Base-by-base conservation (phyloP, 306 rosid species). In the Cicer yamashitae region DNA sequence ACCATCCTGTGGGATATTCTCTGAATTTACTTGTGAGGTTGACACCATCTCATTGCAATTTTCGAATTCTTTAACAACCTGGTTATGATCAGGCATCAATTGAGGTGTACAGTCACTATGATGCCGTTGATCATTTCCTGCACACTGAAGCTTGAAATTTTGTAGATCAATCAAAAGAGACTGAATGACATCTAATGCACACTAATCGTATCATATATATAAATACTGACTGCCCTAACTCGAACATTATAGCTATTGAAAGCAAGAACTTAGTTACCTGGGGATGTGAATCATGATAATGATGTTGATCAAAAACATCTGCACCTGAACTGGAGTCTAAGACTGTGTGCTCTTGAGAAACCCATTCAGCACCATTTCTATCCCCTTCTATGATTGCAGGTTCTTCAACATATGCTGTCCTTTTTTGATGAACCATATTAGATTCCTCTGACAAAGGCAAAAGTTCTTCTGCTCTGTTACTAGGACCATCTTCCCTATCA, bases 191-290 rank as follows among this genome's bases (percentile, higher is more conserved):
- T 39, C 17, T 44, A 61, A 7, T 38, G 46, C 22, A 77, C 56
- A 41, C 34, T 22, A 71, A 65, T 44, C 46, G 17, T 66, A 53
- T 43, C 58, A 22, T 57, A 53, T 22, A 47, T 57, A 60, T 37
- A 25, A 85, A 54, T 70, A 56, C 10, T 46, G 39, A 50, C 70
- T 18, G 11, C 53, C 58, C 41, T 44, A 12, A 34, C 38, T 66
- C 63, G 30, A 40, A 7, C 62, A 17, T 56, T 30, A 67, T 46
- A 39, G 2, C 57, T 39, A 61, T 10, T 38, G 18, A 70, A 46
- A 40, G 51, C 68, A 67, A 45, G 69, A 77, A 63, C 17, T 34
- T 38, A 58, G 65, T 76, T 85, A 89, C 93, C 90, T 72, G 85
- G 48, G 72, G 71, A 68, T 22, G 79, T 71, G 78, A 82, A 72